phyloP scores from a whole-genome alignment of 2,329 filamentous ascomycete genomes.

The Mycosphaerella sp. region DNA sequence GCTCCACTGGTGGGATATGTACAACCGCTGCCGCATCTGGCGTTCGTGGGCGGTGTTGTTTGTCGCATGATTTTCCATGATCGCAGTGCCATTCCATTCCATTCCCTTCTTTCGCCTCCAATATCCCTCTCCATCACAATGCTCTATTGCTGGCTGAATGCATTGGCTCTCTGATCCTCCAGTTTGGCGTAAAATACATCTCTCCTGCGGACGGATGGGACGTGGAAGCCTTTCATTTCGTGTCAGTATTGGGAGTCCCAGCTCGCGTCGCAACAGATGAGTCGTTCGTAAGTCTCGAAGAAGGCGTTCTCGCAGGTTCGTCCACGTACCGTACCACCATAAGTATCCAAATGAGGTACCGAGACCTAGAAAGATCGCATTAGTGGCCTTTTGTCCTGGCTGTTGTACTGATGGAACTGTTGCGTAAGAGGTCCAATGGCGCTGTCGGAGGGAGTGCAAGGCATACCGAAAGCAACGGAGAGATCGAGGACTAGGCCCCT shows the following conservation, averaged over 20 bases:
- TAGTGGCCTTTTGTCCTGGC: neutral
- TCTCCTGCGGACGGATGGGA: constrained; percentile 57
- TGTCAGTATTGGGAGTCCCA: constrained; percentile 1
- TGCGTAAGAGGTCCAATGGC: neutral
- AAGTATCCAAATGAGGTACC: constrained; percentile 57
- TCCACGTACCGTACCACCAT: constrained; percentile 58
- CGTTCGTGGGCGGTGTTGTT: neutral
- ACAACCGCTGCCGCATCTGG: constrained; percentile 10
- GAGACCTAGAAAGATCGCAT: constrained; percentile 45
- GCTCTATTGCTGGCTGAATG: constrained; percentile 34
- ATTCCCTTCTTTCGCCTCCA: neutral
- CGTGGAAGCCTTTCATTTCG: constrained; percentile 51
- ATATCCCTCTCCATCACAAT: neutral
- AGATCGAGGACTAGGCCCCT: constrained; percentile 60
- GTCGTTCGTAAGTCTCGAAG: neutral
- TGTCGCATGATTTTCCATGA: constrained; percentile 7
- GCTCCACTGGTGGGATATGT: constrained; percentile 12
- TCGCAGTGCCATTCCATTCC: neutral
- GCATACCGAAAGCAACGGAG: constrained; percentile 59
- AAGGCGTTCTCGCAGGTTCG: constrained; percentile 10
- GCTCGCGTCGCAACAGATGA: neutral
- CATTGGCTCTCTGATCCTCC: constrained; percentile 53
- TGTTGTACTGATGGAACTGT: neutral
- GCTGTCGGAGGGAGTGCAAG: neutral
- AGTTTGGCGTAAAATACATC: constrained; percentile 59